phyloP scores from a whole-genome alignment of 2,329 filamentous ascomycete species.

The Thermothelomyces thermophilus region DNA sequence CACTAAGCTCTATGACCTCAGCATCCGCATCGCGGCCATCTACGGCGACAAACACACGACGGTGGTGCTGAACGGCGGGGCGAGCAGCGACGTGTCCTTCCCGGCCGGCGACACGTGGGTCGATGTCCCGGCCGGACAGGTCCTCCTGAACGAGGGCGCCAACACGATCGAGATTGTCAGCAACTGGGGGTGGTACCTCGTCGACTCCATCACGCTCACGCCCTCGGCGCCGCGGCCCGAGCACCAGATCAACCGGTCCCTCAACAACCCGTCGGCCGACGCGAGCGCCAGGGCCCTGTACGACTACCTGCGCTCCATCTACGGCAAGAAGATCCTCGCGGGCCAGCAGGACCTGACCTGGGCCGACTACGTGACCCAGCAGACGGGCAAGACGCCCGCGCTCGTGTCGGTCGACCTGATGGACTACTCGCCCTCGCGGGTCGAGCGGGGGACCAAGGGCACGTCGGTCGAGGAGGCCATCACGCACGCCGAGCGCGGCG shows the following conservation, averaged over 20 bases:
- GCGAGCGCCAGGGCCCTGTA: conserved; percentile 34
- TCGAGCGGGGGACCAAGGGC: conserved; percentile 35
- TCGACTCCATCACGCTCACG: conserved; percentile 36
- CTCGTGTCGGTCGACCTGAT: conserved; percentile 42
- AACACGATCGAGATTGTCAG: conserved; percentile 41
- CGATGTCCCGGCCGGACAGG: conserved; percentile 37
- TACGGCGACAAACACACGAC: conserved; percentile 41
- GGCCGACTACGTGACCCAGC: conserved; percentile 37
- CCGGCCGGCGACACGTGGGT: conserved; percentile 34
- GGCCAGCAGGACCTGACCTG: conserved; percentile 41
- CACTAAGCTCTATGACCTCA: conserved; percentile 38
- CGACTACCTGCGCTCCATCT: conserved; percentile 37
- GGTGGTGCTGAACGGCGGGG: conserved; percentile 37
- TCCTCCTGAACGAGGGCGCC: conserved; percentile 36
- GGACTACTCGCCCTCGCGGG: conserved; percentile 43
- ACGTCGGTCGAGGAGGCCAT: conserved; percentile 43
- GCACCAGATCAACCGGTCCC: conserved; percentile 23
- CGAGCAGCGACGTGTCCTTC: conserved; percentile 36
- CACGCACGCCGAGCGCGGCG: conserved; percentile 35
- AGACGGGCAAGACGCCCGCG: conserved; percentile 42
- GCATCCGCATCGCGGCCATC: conserved; percentile 38
- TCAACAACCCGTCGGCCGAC: conserved; percentile 35
- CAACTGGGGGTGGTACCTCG: conserved; percentile 45
- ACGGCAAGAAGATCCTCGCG: conserved; percentile 41
- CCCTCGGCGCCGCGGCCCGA: conserved; percentile 17